These are phyloP conservation scores for Erythrobasidium hasegawianum DNA, from an alignment of 1,284 basidiomycete species.

Conservation along the genomic window DNA sequence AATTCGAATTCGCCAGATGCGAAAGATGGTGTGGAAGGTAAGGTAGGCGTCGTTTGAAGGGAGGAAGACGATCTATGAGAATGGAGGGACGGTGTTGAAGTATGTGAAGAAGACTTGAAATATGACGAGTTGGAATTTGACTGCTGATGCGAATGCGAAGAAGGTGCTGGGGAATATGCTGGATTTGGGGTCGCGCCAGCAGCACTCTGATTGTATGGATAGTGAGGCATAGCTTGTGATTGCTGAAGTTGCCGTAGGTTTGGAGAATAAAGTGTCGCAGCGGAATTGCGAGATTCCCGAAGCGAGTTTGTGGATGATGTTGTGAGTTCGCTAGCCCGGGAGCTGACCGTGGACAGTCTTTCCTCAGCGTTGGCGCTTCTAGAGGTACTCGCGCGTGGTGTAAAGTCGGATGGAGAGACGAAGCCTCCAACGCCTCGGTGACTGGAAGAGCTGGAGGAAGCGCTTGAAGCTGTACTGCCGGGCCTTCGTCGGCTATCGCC, in stretches of 20 bases:
- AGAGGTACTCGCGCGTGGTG: not conserved
- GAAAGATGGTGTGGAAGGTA: constrained; percentile 35
- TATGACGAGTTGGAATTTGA: not conserved
- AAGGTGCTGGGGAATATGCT: not conserved
- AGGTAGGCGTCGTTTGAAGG: constrained; percentile 17
- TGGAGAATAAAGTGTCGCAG: constrained; percentile 19
- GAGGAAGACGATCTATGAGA: constrained; percentile 24
- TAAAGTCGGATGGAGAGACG: not conserved
- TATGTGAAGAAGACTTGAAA: constrained; percentile 10
- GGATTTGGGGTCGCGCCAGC: not conserved
- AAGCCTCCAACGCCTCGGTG: not conserved
- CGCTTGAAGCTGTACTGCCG: not conserved
- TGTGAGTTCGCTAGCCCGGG: not conserved
- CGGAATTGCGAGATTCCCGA: not conserved
- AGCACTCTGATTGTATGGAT: constrained; percentile 5
- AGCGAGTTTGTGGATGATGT: constrained; percentile 1
- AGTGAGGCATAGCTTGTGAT: constrained; percentile 6
- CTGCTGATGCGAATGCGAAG: not conserved
- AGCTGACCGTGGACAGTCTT: not conserved
- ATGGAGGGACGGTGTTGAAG: constrained; percentile 21
- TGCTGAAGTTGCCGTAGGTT: constrained; percentile 18
- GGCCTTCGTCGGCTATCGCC: not conserved
- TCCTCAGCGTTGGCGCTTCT: not conserved
- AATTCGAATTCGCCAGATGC: constrained; percentile 59
- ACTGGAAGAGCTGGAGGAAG: not conserved